Base-by-base conservation (phyloP, 2,329 filamentous ascomycete genomes). In the Phoma sp. region DNA sequence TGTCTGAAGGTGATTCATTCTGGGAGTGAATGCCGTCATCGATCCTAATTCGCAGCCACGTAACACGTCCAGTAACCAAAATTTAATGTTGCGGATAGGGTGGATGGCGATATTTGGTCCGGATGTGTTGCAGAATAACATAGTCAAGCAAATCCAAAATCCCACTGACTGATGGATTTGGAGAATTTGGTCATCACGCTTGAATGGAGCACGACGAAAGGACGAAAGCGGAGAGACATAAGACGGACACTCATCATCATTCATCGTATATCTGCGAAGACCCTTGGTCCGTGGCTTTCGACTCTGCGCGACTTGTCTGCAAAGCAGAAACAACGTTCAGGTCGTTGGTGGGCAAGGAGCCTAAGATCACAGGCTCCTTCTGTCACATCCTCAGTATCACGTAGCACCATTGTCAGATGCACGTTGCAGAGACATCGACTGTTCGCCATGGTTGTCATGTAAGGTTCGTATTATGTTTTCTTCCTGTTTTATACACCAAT, bases 401-500 rank as follows among this genome's bases (percentile, higher is more conserved):
- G 24, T 9, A 14, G 25, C 32, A 44, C 33, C 41, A n/a, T 37
- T 8, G 37, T 29, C 29, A 30, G 46, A 8, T 29, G 29, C 43
- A 33, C 24, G 29, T 14, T n/a, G 27, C 11, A 5, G 14, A 14
- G 22, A n/a, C 5, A 13, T 40, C 27, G 40, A 13, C 45, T 30
- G 10, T 10, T n/a, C 41, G 36, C 25, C 52, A 29, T 38, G 23
- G 7, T 10, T 24, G 32, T 37, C 32, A 30, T 38, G 24, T 32
- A 37, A 29, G 32, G 18, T 49, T 41, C 29, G 36, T 48, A 54
- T 50, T 55, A 48, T 50, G 46, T 32, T 38, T 25, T 13, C 38
- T 48, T 50, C 45, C 49, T 51, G 49, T 44, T 60, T 57, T 59
- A 50, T 54, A 35, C 60, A 58, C 56, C 47, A 56, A 60, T 64